Base-by-base conservation (phyloP, 306 rosid genomes). In the Argentina anserina region DNA sequence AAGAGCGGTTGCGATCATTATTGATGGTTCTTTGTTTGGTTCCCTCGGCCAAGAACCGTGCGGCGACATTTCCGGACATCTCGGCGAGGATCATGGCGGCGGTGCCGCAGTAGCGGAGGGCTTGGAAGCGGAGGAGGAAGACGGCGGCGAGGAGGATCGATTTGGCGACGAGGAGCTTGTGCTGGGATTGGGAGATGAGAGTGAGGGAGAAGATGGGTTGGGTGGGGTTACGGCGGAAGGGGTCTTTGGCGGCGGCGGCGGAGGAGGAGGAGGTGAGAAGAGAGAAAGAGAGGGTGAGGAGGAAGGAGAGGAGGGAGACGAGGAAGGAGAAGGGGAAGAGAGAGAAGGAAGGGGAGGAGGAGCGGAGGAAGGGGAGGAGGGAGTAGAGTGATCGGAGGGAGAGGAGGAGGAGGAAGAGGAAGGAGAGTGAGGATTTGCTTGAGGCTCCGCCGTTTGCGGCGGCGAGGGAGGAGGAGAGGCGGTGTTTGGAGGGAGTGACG, bases 61-160 rank as follows among this genome's bases (percentile, higher is more conserved):
- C 90, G 1, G 80, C 84, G 0, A 87, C 78, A 33, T 80, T 85
- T 12, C 98, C 98, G 7, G 81, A 83, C 50, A 93, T 70, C 34
- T 93, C 98, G 3, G 97, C 94, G 0, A 93, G 93, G 71, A 93
- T 93, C 97, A 89, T 87, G 12, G 98, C 88, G 8, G 98, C 96
- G 0, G 98, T 78, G 71, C 97, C 86, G 47, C 98, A 93, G 70
- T 87, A 91, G 15, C 93, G 77, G 25, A 93, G 96, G 17, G 96
- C 94, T 53, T 91, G 96, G 47, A 93, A 93, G 1, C 98, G 84
- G 45, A 93, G 88, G 47, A 93, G 87, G 59, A 93, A 93, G 10
- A 91, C 89, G 5, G 84, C 73, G 5, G 94, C 96, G 7, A 93
- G 85, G 6, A 93, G 87, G 60, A 85, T 29, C 0, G 98, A 91